phyloP scores from a whole-genome alignment of 2,329 filamentous ascomycete genomes.

The Fusarium sp. region DNA sequence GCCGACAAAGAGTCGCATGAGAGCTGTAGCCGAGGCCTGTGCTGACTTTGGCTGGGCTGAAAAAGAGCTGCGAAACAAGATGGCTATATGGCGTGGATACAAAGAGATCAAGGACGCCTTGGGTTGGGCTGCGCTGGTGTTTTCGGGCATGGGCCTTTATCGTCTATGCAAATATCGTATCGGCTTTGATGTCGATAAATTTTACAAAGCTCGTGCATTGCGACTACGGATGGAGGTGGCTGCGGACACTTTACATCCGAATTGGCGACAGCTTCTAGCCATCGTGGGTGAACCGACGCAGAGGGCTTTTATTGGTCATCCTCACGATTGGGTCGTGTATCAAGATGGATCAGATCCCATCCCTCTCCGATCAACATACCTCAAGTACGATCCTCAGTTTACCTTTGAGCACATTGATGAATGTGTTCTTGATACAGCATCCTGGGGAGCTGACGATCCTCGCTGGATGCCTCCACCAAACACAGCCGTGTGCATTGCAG shows the following conservation, averaged over 20 bases:
- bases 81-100: constrained; percentile 9
- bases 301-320: neutral
- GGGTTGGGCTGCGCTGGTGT: constrained; percentile 2
- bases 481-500: neutral
- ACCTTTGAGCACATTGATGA: constrained; percentile 2
- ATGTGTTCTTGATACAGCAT: neutral
- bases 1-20: neutral
- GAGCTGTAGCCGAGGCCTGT: constrained; percentile 5
- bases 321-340: constrained; percentile 11
- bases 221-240: constrained; percentile 3
- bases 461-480: constrained; percentile 1
- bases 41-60: constrained; percentile 5
- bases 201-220: neutral
- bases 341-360: constrained; percentile 4
- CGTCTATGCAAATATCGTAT: constrained; percentile 5
- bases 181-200: neutral
- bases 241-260: constrained; percentile 1
- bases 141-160: constrained; percentile 8
- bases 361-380: constrained; percentile 1
- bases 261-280: constrained; percentile 1
- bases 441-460: neutral
- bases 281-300: constrained; percentile 1
- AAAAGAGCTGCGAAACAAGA: constrained; percentile 8
- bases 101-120: constrained; percentile 10
- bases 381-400: neutral